A percentile compares a stretch with the other conserved stretches of the same genome.
Conservation (phyloP, 345 rosid species). For the Nasturtium officinale region DNA sequence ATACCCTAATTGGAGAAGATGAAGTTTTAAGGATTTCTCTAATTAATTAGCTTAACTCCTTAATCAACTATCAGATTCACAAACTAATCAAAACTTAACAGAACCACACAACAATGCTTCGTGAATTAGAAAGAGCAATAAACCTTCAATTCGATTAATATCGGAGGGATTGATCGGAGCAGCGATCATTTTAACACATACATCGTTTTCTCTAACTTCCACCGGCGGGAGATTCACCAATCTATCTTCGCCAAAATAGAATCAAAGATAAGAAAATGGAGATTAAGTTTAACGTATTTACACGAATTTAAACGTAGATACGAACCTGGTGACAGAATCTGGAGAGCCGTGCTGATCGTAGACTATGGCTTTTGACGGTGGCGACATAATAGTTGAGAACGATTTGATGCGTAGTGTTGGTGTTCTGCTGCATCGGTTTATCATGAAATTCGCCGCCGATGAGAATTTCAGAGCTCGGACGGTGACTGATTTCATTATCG, state of each 20-base stretch:
- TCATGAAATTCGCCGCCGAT: not conserved
- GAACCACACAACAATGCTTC: not conserved
- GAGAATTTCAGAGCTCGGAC: slow-evolving; percentile 28
- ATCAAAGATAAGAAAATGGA: not conserved
- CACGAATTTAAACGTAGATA: not conserved
- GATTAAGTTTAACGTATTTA: not conserved
- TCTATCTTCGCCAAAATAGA: slow-evolving; percentile 39
- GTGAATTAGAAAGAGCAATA: not conserved
- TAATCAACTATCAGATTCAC: not conserved
- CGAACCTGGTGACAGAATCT: slow-evolving; percentile 74
- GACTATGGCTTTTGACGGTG: slow-evolving; percentile 77
- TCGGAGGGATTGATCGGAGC: slow-evolving; percentile 93
- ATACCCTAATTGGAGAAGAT: too few species aligned
- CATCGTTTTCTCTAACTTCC: slow-evolving; percentile 71
- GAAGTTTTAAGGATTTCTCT: not conserved
- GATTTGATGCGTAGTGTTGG: slow-evolving; percentile 34
- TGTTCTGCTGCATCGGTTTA: not conserved
- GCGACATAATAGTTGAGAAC: slow-evolving; percentile 66
- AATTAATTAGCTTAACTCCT: not conserved
- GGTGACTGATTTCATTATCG: slow-evolving; percentile 32
- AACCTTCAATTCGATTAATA: slow-evolving; percentile 87
- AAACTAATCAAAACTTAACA: not conserved
- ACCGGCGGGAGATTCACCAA: slow-evolving; percentile 69
- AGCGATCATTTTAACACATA: slow-evolving; percentile 88
- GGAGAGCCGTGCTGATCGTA: slow-evolving; percentile 87